Evolutionary conservation across 208 protist species (phyloP).

Genomic region (Novymonas esmeraldas): DNA sequence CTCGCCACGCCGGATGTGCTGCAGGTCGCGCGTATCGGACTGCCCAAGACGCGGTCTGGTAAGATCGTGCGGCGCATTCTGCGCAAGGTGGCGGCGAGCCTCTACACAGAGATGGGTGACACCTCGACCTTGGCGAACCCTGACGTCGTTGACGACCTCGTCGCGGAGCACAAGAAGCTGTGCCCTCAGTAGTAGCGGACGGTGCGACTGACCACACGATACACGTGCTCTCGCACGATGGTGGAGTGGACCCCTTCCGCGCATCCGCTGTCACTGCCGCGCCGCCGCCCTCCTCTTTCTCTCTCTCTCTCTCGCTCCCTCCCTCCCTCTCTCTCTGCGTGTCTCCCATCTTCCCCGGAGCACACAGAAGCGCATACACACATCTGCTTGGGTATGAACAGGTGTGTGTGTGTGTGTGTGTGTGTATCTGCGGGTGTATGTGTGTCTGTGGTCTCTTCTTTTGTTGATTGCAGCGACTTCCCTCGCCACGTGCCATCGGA

Average conservation of each 20-base stretch:
- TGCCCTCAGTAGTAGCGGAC: conserved; percentile 3
- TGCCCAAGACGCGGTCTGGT: conserved; percentile 98
- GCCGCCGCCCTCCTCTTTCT: background rate
- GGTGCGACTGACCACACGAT: background rate
- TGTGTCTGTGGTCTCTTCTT: background rate
- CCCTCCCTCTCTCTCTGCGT: background rate
- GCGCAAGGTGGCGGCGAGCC: conserved; percentile 94
- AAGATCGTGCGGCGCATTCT: conserved; percentile 99
- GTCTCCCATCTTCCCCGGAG: no score
- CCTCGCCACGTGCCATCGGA: background rate
- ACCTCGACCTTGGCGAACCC: conserved; percentile 92
- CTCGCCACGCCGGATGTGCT: conserved; percentile 95
- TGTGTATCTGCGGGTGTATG: background rate
- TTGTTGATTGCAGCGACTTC: background rate
- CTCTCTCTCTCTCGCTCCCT: no score
- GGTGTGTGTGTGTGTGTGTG: conserved; percentile 1
- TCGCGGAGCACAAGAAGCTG: conserved; percentile 12
- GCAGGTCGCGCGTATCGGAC: conserved; percentile 63
- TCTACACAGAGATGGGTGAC: conserved; percentile 92
- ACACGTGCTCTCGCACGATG: background rate
- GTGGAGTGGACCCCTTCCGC: background rate
- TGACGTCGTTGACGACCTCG: conserved; percentile 54
- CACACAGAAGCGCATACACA: no score
- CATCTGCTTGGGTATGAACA: background rate
- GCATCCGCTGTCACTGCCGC: background rate